Percentiles rank a stretch among this genome's conserved stretches.
Evolutionary conservation across 345 rosid genomes (phyloP).

Genomic region (Raphanus raphanistrum): DNA sequence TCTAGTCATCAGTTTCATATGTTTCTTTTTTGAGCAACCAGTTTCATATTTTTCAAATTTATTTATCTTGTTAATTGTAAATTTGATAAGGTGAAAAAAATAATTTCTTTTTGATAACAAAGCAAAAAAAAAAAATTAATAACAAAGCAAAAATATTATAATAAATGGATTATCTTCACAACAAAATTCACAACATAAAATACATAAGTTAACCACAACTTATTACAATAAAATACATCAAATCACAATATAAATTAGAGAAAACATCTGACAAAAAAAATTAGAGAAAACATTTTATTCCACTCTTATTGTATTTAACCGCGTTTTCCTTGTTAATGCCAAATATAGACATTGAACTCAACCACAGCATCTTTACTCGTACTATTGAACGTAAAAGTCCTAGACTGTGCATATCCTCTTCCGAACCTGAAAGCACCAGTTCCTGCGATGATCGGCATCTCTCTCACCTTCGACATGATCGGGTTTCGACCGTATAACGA

Average conservation of each 20-base stretch:
- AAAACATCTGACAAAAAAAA: not conserved
- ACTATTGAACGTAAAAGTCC: constrained; percentile 14
- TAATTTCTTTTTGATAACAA: not conserved
- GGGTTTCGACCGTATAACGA: constrained; percentile 52
- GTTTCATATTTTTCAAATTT: not conserved
- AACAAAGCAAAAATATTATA: not conserved
- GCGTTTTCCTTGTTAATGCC: constrained; percentile 7
- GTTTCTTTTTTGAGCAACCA: too few relatives aligned
- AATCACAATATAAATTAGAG: not conserved
- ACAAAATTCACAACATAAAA: not conserved
- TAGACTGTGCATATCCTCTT: constrained; percentile 40
- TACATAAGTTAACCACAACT: not conserved
- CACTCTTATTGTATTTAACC: not conserved
- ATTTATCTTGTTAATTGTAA: not conserved
- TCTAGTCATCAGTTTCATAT: not conserved
- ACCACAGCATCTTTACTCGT: constrained; percentile 15
- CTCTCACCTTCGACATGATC: constrained; percentile 20
- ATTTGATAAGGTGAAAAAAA: not conserved
- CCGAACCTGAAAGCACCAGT: constrained; percentile 45
- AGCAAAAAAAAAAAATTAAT: not conserved
- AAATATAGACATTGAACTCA: constrained; percentile 16
- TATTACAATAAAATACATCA: not conserved
- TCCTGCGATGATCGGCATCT: constrained; percentile 33
- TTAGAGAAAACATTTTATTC: not conserved
- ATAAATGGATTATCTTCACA: not conserved